Evolutionary conservation across 192 early-diverging fungal genomes (phyloP).

Genomic region (Coemansia sp.): DNA sequence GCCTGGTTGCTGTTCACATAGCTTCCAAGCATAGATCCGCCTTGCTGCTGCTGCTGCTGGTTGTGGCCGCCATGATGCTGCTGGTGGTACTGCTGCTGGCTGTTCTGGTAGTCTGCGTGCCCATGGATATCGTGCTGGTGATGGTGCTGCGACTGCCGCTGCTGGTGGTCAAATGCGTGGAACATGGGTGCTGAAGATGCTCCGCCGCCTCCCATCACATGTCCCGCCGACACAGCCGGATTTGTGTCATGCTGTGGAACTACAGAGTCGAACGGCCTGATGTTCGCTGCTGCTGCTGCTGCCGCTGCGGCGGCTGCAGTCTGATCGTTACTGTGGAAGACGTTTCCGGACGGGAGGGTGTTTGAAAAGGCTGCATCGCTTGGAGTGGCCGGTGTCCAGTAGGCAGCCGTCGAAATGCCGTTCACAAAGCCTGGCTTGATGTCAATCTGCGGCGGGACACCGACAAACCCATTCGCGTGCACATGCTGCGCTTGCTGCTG

Average conservation of each 20-base stretch:
- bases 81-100: constrained; percentile 31
- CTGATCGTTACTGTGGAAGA: constrained; percentile 44
- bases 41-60: constrained; percentile 35
- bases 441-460: constrained; percentile 46
- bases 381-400: constrained; percentile 52
- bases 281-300: constrained; percentile 15
- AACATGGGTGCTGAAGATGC: constrained; percentile 36
- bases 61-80: constrained; percentile 23
- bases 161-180: constrained; percentile 46
- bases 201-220: constrained; percentile 22
- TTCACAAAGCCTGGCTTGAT: constrained; percentile 47
- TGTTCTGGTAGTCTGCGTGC: constrained; percentile 24
- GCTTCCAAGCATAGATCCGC: constrained; percentile 28
- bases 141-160: constrained; percentile 13
- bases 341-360: constrained; percentile 41
- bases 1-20: constrained; percentile 39
- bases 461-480: constrained; percentile 37
- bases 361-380: constrained; percentile 51
- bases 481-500: constrained; percentile 24
- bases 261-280: constrained; percentile 48
- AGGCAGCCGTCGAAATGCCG: constrained; percentile 20
- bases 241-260: constrained; percentile 23
- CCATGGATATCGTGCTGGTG: constrained; percentile 26
- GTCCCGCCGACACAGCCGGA: constrained; percentile 14
- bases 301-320: constrained; percentile 5